These are phyloP conservation scores for Corynascus novoguineensis DNA, from an alignment of 495 filamentous ascomycete species.

Conservation along the genomic window DNA sequence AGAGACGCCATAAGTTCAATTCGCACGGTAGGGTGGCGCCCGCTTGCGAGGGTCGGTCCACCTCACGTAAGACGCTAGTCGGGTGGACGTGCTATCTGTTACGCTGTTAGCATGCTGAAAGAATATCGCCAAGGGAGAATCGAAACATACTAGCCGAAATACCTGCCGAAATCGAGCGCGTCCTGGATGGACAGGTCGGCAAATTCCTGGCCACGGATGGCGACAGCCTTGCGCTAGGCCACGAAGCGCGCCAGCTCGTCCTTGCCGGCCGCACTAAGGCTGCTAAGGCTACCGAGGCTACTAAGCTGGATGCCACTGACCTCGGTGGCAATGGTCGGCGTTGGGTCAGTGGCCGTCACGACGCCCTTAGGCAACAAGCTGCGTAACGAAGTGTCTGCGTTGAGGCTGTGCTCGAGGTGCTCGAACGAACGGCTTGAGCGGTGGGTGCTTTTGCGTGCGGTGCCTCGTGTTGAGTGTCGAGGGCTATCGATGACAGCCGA, in stretches of 20 bases:
- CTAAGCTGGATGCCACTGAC: background rate
- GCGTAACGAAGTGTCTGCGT: background rate
- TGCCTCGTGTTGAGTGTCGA: background rate
- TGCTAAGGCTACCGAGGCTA: background rate
- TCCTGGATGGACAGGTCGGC: too few relatives aligned
- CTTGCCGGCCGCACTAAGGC: background rate
- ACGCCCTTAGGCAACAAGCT: background rate
- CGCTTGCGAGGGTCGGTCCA: too few relatives aligned
- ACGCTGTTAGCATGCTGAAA: too few relatives aligned
- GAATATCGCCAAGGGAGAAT: too few relatives aligned
- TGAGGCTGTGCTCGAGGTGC: background rate
- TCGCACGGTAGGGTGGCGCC: too few relatives aligned
- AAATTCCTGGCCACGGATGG: too few relatives aligned
- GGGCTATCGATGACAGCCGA: constrained; percentile 4
- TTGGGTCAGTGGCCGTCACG: background rate
- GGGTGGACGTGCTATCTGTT: too few relatives aligned
- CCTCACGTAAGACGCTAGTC: too few relatives aligned
- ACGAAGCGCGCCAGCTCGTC: background rate
- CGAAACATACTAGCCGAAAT: too few relatives aligned
- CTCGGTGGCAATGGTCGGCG: background rate
- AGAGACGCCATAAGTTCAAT: too few relatives aligned
- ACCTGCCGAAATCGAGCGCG: too few relatives aligned
- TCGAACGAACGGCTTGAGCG: background rate
- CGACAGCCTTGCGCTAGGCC: too few relatives aligned
- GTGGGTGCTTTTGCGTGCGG: background rate